phyloP scores from a whole-genome alignment of 257 asterid genomes.

The Forsythia suspensa region DNA sequence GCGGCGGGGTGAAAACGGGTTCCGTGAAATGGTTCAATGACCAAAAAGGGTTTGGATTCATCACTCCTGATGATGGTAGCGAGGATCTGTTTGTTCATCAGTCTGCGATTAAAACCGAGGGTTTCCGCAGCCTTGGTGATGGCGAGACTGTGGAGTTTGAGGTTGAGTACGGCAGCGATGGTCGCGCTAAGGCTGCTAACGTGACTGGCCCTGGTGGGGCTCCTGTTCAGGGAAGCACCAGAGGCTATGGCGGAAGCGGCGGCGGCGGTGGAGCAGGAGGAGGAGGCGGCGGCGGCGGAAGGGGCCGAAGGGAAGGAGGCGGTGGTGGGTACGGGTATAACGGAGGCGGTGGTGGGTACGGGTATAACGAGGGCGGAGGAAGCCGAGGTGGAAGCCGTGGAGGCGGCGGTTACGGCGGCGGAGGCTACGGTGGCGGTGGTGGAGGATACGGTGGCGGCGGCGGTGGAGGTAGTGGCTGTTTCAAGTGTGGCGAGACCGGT shows the following conservation, averaged over 20 bases:
- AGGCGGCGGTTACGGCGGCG: slow-evolving; percentile 25
- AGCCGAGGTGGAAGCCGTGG: slow-evolving; percentile 25
- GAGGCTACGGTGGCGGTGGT: slow-evolving; percentile 26
- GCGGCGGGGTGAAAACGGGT: slow-evolving; percentile 52
- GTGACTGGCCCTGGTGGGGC: slow-evolving; percentile 63
- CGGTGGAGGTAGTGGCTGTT: slow-evolving; percentile 12
- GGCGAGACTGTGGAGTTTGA: slow-evolving; percentile 71
- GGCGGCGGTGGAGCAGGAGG: slow-evolving; percentile 36
- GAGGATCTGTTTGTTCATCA: slow-evolving; percentile 89
- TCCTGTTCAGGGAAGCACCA: slow-evolving; percentile 50
- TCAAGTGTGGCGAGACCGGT: slow-evolving; percentile 8
- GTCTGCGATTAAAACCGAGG: slow-evolving; percentile 71
- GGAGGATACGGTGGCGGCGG: slow-evolving; percentile 18
- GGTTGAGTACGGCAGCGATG: slow-evolving; percentile 50
- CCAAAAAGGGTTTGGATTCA: slow-evolving; percentile 81
- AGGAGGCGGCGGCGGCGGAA: slow-evolving; percentile 27
- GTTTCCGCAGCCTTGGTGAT: slow-evolving; percentile 69
- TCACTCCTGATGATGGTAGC: slow-evolving; percentile 78
- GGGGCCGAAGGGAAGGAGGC: slow-evolving; percentile 25
- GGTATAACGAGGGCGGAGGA: slow-evolving; percentile 28
- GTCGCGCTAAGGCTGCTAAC: slow-evolving; percentile 59
- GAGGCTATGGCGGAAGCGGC: slow-evolving; percentile 31
- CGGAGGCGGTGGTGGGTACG: slow-evolving; percentile 1
- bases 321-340: slow-evolving; percentile 27
- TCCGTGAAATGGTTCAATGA: slow-evolving; percentile 84